Evolutionary conservation across 495 filamentous ascomycete genomes (phyloP).

Genomic region (Podospora australis): DNA sequence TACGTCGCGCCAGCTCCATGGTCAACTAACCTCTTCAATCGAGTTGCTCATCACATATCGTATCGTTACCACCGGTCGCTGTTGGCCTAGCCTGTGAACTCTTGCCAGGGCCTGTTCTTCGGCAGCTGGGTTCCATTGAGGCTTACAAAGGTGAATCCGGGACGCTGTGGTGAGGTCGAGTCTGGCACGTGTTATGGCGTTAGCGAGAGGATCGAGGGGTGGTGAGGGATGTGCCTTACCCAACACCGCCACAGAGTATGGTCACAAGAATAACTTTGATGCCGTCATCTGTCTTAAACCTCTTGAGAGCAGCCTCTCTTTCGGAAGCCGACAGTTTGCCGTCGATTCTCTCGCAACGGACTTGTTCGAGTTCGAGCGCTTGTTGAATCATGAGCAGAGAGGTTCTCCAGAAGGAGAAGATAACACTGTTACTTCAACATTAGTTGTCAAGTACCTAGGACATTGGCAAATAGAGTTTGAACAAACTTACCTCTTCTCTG

Average conservation of each 20-base stretch:
- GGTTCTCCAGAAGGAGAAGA: neutral
- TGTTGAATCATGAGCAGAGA: neutral
- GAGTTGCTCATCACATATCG: neutral
- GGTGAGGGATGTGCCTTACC: neutral
- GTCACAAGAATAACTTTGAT: neutral
- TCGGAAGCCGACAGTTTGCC: neutral
- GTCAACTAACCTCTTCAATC: neutral
- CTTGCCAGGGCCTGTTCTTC: neutral
- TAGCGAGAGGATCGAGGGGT: neutral
- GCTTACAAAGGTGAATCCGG: neutral
- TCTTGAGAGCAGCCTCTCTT: neutral
- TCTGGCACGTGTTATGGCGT: neutral
- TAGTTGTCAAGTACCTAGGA: neutral
- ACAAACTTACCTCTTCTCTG: neutral
- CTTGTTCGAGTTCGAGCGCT: neutral
- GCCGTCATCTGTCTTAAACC: neutral
- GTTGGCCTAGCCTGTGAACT: neutral
- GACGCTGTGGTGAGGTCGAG: neutral
- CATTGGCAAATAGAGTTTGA: neutral
- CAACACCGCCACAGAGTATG: neutral
- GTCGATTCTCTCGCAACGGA: neutral
- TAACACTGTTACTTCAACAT: neutral
- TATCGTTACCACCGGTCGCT: neutral
- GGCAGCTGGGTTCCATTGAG: neutral
- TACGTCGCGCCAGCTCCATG: neutral